These are phyloP conservation scores for Ascochyta rabiei DNA, from an alignment of 2,329 filamentous ascomycete genomes.

Conservation along the genomic window DNA sequence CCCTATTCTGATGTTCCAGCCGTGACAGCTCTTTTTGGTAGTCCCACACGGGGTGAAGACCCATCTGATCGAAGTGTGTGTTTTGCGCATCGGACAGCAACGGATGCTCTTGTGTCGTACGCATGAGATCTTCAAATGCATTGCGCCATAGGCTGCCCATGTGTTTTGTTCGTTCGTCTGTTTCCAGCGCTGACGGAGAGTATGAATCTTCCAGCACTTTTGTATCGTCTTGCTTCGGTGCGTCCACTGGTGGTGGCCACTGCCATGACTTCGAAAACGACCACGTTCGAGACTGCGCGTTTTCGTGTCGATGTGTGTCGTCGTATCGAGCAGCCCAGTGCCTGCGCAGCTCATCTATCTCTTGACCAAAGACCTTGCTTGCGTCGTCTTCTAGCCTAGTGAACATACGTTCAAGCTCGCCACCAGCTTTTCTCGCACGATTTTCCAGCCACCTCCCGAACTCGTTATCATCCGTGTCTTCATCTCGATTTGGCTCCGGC, in stretches of 20 bases:
- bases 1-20: constrained; percentile 2
- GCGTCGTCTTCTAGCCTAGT: constrained; percentile 13
- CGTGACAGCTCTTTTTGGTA: constrained; percentile 5
- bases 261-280: constrained; percentile 26
- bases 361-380: constrained; percentile 5
- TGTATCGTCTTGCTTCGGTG: constrained; percentile 1
- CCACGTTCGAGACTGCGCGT: constrained; percentile 10
- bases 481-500: constrained; percentile 38
- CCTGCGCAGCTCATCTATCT: constrained; percentile 10
- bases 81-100: constrained; percentile 12
- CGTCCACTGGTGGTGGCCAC: constrained; percentile 27
- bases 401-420: constrained; percentile 11
- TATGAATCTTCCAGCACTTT: constrained; percentile 45
- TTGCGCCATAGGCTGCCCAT: constrained; percentile 58
- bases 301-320: neutral
- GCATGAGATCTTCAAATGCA: constrained; percentile 65
- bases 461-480: constrained; percentile 11
- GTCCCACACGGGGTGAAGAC: constrained; percentile 3
- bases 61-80: constrained; percentile 21
- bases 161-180: constrained; percentile 47
- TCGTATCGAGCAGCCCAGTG: constrained; percentile 13
- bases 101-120: constrained; percentile 36
- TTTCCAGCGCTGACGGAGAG: constrained; percentile 61
- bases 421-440: constrained; percentile 7
- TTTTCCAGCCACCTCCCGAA: constrained; percentile 10